Evolutionary conservation across 495 filamentous ascomycete genomes (phyloP).

Genomic region (Trichocladium uniseriatum): DNA sequence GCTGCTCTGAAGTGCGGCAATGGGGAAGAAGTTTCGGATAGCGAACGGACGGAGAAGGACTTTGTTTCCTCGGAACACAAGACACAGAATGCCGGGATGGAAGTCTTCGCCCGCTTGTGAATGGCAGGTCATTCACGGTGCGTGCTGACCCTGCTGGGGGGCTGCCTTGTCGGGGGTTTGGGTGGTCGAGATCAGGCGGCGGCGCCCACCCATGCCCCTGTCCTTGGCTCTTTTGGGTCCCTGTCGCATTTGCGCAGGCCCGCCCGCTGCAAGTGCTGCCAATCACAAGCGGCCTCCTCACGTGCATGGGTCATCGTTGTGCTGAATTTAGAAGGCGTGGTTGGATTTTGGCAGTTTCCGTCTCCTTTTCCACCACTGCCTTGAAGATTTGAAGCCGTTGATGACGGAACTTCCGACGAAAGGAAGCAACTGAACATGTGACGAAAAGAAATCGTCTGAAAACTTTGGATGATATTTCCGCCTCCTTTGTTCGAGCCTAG

Average conservation of each 20-base stretch:
- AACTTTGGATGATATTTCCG: no score
- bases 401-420: no score
- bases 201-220: conserved; percentile 6
- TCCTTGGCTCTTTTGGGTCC: not conserved
- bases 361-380: not conserved
- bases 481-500: no score
- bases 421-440: no score
- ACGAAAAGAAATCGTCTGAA: no score
- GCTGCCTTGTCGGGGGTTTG: conserved; percentile 8
- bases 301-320: conserved; percentile 12
- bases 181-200: conserved; percentile 21
- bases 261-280: no score
- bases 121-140: conserved; percentile 13
- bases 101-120: conserved; percentile 2
- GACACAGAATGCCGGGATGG: conserved; percentile 10
- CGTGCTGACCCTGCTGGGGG: not conserved
- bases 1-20: not conserved
- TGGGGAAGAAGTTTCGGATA: no score
- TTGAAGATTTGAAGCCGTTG: no score
- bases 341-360: not conserved
- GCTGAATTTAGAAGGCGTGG: not conserved
- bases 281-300: conserved; percentile 19
- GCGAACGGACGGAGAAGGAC: no score
- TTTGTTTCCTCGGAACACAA: not conserved
- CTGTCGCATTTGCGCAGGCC: conserved; percentile 18